These are phyloP conservation scores for Aphelidium insulamus DNA, from an alignment of 371 early-diverging fungal species.

Conservation along the genomic window DNA sequence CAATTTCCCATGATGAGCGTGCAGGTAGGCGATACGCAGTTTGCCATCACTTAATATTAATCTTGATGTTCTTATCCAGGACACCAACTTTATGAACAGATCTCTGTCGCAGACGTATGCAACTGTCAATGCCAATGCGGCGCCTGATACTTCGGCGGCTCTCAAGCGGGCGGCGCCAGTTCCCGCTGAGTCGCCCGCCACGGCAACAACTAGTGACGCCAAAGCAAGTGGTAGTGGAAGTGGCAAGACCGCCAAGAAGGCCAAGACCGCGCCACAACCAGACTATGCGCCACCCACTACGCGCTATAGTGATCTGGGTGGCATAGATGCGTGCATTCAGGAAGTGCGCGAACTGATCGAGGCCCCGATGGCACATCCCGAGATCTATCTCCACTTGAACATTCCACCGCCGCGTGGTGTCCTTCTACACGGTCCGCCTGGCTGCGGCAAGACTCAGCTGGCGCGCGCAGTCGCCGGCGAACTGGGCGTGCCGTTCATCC, in stretches of 20 bases:
- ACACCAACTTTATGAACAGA: slow-evolving; percentile 11
- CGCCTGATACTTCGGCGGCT: no score
- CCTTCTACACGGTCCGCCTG: slow-evolving; percentile 96
- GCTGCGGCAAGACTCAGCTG: slow-evolving; percentile 96
- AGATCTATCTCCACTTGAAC: slow-evolving; percentile 84
- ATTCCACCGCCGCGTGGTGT: slow-evolving; percentile 93
- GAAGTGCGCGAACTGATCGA: slow-evolving; percentile 89
- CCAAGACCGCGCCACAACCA: slow-evolving; percentile 16
- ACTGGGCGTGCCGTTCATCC: slow-evolving; percentile 75
- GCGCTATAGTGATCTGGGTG: slow-evolving; percentile 59
- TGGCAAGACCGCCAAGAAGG: slow-evolving; percentile 14
- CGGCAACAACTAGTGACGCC: neutral
- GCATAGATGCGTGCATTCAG: slow-evolving; percentile 67
- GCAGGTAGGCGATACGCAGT: no score
- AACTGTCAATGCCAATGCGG: no score
- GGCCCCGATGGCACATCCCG: slow-evolving; percentile 91
- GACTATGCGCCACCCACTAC: slow-evolving; percentile 42
- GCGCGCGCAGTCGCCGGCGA: slow-evolving; percentile 97
- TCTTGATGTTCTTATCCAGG: slow-evolving; percentile 5
- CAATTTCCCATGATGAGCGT: no score
- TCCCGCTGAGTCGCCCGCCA: neutral
- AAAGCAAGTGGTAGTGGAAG: slow-evolving; percentile 5
- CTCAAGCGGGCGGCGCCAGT: slow-evolving; percentile 6
- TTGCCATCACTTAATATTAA: no score
- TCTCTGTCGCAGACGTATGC: no score